These are phyloP conservation scores for Neurospora sp. DNA, from an alignment of 495 filamentous ascomycete species.

Conservation along the genomic window DNA sequence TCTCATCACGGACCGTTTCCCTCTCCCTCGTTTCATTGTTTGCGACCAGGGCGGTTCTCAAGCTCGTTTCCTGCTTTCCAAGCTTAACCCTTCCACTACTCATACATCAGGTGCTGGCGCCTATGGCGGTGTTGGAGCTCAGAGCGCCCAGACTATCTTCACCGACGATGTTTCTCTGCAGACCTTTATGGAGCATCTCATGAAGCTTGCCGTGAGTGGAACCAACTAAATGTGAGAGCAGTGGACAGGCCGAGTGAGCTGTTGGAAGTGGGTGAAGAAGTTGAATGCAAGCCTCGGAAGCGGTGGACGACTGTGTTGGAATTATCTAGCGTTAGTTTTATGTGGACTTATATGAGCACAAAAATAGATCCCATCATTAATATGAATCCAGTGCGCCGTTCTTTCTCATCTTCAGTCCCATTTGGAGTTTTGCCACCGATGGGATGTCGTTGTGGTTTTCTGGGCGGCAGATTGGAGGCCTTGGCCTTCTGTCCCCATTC, in stretches of 20 bases:
- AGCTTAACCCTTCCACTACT: conserved; percentile 97
- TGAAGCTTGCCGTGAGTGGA: conserved; percentile 69
- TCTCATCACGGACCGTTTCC: conserved; percentile 94
- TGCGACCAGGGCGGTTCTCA: conserved; percentile 98
- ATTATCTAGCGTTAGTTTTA: conserved; percentile 19
- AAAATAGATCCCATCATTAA: conserved; percentile 2
- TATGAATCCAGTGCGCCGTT: neutral
- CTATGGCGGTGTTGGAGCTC: conserved; percentile 74
- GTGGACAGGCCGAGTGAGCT: neutral
- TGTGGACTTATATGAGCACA: conserved; percentile 7
- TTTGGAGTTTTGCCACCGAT: neutral
- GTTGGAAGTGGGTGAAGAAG: neutral
- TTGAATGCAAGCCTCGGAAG: neutral
- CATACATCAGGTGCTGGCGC: conserved; percentile 72
- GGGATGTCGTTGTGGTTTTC: neutral
- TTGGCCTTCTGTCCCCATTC: neutral
- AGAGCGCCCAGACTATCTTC: conserved; percentile 96
- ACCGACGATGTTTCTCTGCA: conserved; percentile 98
- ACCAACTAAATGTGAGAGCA: conserved; percentile 35
- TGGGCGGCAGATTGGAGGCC: neutral
- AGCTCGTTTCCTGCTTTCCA: conserved; percentile 92
- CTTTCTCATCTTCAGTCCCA: neutral
- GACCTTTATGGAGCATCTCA: conserved; percentile 98
- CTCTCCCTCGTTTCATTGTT: conserved; percentile 94
- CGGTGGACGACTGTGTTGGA: conserved; percentile 3